Evolutionary conservation across 164 flowering plant species (phyloP), one percentile per base, ranked within the genome.

Genomic region (Santalum album): DNA sequence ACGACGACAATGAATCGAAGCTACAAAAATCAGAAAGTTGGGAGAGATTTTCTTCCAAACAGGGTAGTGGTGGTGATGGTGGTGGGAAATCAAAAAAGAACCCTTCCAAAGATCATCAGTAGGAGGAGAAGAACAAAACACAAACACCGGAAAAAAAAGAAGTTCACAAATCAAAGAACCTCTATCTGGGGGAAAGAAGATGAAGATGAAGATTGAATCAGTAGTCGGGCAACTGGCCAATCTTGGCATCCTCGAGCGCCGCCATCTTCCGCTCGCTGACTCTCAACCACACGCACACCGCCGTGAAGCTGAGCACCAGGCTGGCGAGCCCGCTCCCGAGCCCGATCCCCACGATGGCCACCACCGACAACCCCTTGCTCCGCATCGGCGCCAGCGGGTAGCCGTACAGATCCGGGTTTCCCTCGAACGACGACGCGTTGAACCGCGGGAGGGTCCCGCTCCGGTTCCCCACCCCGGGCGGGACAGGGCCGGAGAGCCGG

Each of bases 341-440:
- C 20, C 95, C 98, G 64, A 92, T 92, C 67, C 82, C 87, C 14
- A 89, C 98, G 49, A 92, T 92, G 16, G 90, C 84, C 75, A 81
- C 23, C 6, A 87, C 68, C 6, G 94, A 77, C 29, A 92, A 48
- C 16, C 91, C 86, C 51, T 62, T 78, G 18, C 49, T 69, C 60
- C 63, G 77, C 63, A 67, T 17, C 6, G 74, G 78, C 11, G 80
- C 71, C 64, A 92, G 59, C n/a, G 98, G 98, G 67, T 80, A 89
- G 19, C 98, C 98, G 32, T 75, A 92, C 12, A 92, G 69, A 49
- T 71, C 94, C 72, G 77, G 81, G 53, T 92, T 92, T 36, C 96
- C 96, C 26, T 59, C 65, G 51, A 78, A 92, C 6, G 89, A 78
- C 34, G 68, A 74, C 50, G 80, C 81, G 64, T 92, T 92, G 71